Base-by-base conservation (phyloP, 2,329 filamentous ascomycete genomes). In the Teratosphaeria pseudoeucalypti region DNA sequence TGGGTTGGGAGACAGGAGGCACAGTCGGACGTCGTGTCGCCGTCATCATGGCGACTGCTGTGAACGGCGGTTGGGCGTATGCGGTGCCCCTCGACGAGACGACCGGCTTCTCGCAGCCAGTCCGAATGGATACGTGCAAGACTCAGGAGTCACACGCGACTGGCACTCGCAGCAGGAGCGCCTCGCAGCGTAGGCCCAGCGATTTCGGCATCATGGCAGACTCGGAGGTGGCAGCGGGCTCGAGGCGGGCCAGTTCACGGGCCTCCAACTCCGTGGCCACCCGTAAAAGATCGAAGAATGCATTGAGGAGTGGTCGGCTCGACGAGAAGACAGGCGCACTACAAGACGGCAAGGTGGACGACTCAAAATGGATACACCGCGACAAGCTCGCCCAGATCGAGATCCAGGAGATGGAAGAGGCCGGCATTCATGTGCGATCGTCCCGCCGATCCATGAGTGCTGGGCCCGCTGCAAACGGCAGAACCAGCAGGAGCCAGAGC, bases 351-450 rank as follows among this genome's bases (percentile, higher is more conserved):
- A 39, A 57, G 16, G 55, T 55, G 23, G 85, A 87, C 62, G 80
- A 84, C 62, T 88, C 85, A 34, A 87, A 89, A 72, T 94, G 89
- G 89, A 92, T 94, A 67, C 89, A 94, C 70, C 80, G 89, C 59
- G 89, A 94, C 74, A 92, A 92, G 75, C 76, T 94, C 62, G 89
- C 88, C 58, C 84, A 83, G 70, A 94, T 92, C 66, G 89, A 94
- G 74, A 92, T 79, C 66, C 82, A 86, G 68, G 89, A 94, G 74
- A 80, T 94, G 63, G 87, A 90, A 71, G 88, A 88, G 61, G 88
- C 88, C 6, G 89, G 89, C 34, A 85, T 92, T 66, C 78, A 61
- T 79, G 85, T 63, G 75, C 78, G 67, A 69, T 81, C 34, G 76
- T 83, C 63, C 76, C 82, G 57, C 75, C 80, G 57, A 81, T 83